Conservation (phyloP, 2,329 filamentous ascomycete species). For the Claviceps arundinis region DNA sequence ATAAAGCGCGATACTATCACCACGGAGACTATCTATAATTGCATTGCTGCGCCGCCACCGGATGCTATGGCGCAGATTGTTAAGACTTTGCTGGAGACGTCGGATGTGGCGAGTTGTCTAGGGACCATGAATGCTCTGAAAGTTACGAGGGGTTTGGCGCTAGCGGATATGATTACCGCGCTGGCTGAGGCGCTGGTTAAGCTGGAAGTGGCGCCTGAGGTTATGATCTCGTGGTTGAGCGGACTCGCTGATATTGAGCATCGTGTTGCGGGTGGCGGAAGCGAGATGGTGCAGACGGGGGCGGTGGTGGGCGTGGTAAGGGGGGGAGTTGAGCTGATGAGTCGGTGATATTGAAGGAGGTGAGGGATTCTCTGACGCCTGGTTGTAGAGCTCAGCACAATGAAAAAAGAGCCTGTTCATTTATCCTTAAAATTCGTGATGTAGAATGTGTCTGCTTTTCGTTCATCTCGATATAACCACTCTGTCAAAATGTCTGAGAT, state of each 20-base stretch:
- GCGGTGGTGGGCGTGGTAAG: slow-evolving; percentile 82
- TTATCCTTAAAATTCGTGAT: too few relatives aligned
- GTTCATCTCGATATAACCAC: too few relatives aligned
- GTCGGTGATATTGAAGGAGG: slow-evolving; percentile 11
- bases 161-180: slow-evolving; percentile 87
- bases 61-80: slow-evolving; percentile 76
- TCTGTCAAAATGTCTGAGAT: too few relatives aligned
- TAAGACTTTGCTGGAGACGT: slow-evolving; percentile 67
- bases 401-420: too few relatives aligned
- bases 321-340: slow-evolving; percentile 65
- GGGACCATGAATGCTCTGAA: slow-evolving; percentile 83
- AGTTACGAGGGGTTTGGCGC: slow-evolving; percentile 66
- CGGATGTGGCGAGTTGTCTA: slow-evolving; percentile 80
- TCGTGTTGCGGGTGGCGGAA: slow-evolving; percentile 73
- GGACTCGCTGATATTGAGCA: slow-evolving; percentile 90
- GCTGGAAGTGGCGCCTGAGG: slow-evolving; percentile 73
- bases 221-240: slow-evolving; percentile 82
- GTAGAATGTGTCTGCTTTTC: too few relatives aligned
- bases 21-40: slow-evolving; percentile 91
- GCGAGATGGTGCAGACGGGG: slow-evolving; percentile 80
- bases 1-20: slow-evolving; percentile 68
- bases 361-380: too few relatives aligned
- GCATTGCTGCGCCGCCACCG: slow-evolving; percentile 89
- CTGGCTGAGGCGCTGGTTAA: slow-evolving; percentile 70
- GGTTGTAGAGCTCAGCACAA: too few relatives aligned